phyloP scores from a whole-genome alignment of 2,329 filamentous ascomycete genomes.

The Exophiala spinifera region DNA sequence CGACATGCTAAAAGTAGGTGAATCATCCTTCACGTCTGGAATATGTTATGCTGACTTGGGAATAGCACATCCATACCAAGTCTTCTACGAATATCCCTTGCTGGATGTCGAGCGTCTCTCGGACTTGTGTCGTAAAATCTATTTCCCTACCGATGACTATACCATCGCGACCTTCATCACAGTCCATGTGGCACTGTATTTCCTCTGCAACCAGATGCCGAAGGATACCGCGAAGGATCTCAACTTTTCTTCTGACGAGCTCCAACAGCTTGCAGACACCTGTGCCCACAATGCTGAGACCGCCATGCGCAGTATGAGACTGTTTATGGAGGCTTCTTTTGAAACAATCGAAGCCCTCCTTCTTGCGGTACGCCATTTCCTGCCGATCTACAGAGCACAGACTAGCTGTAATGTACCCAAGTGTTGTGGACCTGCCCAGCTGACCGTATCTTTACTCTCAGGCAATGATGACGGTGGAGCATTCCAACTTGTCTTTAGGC shows the following conservation, averaged over 20 bases:
- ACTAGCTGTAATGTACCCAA: no score
- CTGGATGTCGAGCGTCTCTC: slow-evolving; percentile 36
- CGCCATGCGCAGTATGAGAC: slow-evolving; percentile 48
- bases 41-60: not conserved
- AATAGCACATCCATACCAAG: slow-evolving; percentile 15
- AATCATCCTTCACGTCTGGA: no score
- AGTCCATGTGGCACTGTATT: slow-evolving; percentile 39
- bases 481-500: slow-evolving; percentile 61
- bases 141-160: slow-evolving; percentile 44
- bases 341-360: slow-evolving; percentile 59
- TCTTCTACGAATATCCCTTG: slow-evolving; percentile 24
- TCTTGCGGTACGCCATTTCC: slow-evolving; percentile 47
- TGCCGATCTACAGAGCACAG: no score
- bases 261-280: slow-evolving; percentile 33
- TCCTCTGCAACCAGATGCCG: slow-evolving; percentile 33
- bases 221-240: slow-evolving; percentile 23
- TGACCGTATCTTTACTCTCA: slow-evolving; percentile 30
- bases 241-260: slow-evolving; percentile 28
- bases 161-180: slow-evolving; percentile 40
- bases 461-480: slow-evolving; percentile 61
- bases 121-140: slow-evolving; percentile 42
- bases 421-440: no score
- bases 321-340: slow-evolving; percentile 55
- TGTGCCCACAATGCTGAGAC: slow-evolving; percentile 47
- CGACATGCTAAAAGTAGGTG: slow-evolving; percentile 14